Evolutionary conservation across 164 flowering plant genomes (phyloP).

Genomic region (Santalum album): DNA sequence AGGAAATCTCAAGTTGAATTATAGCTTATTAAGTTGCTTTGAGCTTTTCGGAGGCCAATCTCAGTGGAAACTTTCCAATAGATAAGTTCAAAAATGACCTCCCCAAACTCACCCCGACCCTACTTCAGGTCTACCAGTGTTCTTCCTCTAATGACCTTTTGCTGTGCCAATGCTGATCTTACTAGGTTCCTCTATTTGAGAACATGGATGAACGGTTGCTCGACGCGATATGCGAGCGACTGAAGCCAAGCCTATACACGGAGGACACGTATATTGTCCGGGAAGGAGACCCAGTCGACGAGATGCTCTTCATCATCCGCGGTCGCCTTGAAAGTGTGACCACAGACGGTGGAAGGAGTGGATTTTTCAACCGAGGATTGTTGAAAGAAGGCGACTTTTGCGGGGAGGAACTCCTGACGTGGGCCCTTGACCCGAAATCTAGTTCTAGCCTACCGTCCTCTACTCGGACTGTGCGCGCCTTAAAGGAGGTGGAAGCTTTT

Average conservation of each 20-base stretch:
- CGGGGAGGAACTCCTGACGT: constrained; percentile 6
- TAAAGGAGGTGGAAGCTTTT: constrained; percentile 3
- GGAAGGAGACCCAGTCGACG: constrained; percentile 61
- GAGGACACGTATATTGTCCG: constrained; percentile 36
- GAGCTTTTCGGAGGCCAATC: no score
- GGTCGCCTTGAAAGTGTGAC: constrained; percentile 58
- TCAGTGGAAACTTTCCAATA: no score
- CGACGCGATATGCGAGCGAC: constrained; percentile 56
- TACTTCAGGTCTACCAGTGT: not conserved
- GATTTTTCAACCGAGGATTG: constrained; percentile 3
- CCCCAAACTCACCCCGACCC: no score
- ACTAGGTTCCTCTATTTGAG: constrained; percentile 54
- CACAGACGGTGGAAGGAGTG: constrained; percentile 24
- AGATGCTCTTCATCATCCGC: constrained; percentile 58
- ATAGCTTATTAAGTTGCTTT: no score
- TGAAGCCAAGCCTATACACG: constrained; percentile 51
- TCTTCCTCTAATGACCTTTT: not conserved
- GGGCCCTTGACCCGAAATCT: constrained; percentile 4
- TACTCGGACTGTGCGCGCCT: constrained; percentile 1
- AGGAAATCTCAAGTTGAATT: no score
- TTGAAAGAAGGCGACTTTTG: constrained; percentile 3
- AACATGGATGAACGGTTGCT: constrained; percentile 62
- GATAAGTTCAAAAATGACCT: no score
- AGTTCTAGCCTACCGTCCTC: constrained; percentile 1
- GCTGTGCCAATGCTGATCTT: not conserved